Conservation (phyloP, 1,284 basidiomycete genomes). For the Ganoderma resinaceum region DNA sequence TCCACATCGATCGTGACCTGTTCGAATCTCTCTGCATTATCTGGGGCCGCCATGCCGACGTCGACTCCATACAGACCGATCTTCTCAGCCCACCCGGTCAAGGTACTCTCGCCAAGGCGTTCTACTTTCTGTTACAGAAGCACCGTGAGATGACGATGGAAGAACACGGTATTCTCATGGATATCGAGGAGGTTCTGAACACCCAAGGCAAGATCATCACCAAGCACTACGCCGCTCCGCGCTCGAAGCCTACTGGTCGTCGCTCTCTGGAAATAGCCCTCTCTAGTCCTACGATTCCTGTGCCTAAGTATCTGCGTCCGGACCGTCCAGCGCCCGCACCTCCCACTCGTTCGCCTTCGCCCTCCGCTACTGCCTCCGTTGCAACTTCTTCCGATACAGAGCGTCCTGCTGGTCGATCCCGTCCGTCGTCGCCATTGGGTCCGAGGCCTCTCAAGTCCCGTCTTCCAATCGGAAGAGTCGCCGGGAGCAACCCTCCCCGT, state of each 20-base stretch:
- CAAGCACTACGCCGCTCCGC: conserved; percentile 54
- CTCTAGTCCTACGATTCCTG: conserved; percentile 25
- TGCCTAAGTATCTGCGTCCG: conserved; percentile 28
- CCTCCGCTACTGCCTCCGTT: conserved; percentile 31
- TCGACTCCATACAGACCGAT: conserved; percentile 66
- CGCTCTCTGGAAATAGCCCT: conserved; percentile 23
- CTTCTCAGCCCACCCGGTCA: conserved; percentile 67
- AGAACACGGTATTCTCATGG: conserved; percentile 62
- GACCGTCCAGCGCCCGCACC: conserved; percentile 33
- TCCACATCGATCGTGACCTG: conserved; percentile 87
- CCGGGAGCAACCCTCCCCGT: conserved; percentile 1
- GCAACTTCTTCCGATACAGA: conserved; percentile 28
- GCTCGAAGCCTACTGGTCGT: conserved; percentile 32
- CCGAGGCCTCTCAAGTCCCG: conserved; percentile 47
- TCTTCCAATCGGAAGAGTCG: conserved; percentile 30
- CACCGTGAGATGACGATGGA: conserved; percentile 81
- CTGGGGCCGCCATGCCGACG: conserved; percentile 76
- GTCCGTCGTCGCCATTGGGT: conserved; percentile 57
- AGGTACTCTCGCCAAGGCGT: conserved; percentile 89
- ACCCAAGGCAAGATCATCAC: conserved; percentile 48
- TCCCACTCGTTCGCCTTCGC: conserved; percentile 44
- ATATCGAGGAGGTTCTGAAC: conserved; percentile 43
- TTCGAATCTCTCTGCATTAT: conserved; percentile 89
- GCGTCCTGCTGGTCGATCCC: conserved; percentile 43
- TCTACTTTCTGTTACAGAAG: conserved; percentile 87